These are phyloP conservation scores for Fusarium sp. DNA, from an alignment of 2,329 filamentous ascomycete genomes.

Conservation along the genomic window DNA sequence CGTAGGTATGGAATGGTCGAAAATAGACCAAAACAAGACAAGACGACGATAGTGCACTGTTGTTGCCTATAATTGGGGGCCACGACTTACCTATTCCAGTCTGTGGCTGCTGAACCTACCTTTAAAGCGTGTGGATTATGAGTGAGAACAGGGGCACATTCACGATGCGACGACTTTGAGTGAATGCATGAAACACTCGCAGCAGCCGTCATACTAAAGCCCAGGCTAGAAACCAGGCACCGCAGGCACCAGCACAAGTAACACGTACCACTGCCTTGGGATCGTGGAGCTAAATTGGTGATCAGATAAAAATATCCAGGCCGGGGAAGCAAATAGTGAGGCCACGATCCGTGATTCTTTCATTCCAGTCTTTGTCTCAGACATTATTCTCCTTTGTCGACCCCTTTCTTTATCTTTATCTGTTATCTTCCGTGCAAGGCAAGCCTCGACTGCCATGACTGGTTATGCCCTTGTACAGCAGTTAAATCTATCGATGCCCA, in stretches of 20 bases:
- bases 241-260: slow-evolving; percentile 26
- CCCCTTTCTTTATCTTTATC: slow-evolving; percentile 17
- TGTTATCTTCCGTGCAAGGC: slow-evolving; percentile 10
- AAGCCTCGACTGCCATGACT: slow-evolving; percentile 30
- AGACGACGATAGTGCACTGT: slow-evolving; percentile 10
- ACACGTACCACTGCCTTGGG: slow-evolving; percentile 38
- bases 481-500: slow-evolving; percentile 36
- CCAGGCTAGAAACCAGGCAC: slow-evolving; percentile 23
- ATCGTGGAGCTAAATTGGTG: slow-evolving; percentile 24
- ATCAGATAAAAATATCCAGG: slow-evolving; percentile 29
- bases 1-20: slow-evolving; percentile 11
- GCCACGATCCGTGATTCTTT: slow-evolving; percentile 26
- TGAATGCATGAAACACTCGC: slow-evolving; percentile 42
- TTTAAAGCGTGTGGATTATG: neutral
- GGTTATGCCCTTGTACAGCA: slow-evolving; percentile 37
- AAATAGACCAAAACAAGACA: slow-evolving; percentile 34
- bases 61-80: slow-evolving; percentile 41
- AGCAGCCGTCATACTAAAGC: slow-evolving; percentile 32
- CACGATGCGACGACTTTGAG: slow-evolving; percentile 32
- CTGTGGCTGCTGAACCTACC: slow-evolving; percentile 1
- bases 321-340: slow-evolving; percentile 18
- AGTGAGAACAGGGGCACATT: slow-evolving; percentile 22
- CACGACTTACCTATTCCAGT: slow-evolving; percentile 23
- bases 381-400: slow-evolving; percentile 19
- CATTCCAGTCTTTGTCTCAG: slow-evolving; percentile 37